Percentiles rank a stretch among this genome's conserved stretches.
Evolutionary conservation across 176 grass and related monocot genomes (phyloP).

Genomic region (Oryza australiensis): DNA sequence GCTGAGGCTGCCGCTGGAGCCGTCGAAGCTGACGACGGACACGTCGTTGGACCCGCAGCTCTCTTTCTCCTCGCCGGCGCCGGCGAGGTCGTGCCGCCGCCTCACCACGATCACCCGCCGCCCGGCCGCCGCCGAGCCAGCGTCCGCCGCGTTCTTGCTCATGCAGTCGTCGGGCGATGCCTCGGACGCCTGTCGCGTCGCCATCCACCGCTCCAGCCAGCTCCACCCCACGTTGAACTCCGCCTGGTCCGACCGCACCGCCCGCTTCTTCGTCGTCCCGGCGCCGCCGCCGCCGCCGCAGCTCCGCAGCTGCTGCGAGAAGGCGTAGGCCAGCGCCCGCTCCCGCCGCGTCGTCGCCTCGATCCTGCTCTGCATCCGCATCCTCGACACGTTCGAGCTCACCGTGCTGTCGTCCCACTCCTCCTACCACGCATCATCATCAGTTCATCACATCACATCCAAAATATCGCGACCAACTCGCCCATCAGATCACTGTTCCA

Average conservation of each 20-base stretch:
- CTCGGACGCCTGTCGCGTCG: slow-evolving; percentile 57
- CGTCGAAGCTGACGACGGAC: slow-evolving; percentile 81
- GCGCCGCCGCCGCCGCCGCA: slow-evolving; percentile 12
- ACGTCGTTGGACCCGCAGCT: slow-evolving; percentile 96
- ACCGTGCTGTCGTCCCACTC: slow-evolving; percentile 99
- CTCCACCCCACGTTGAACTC: slow-evolving; percentile 88
- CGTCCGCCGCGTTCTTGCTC: slow-evolving; percentile 55
- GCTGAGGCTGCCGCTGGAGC: slow-evolving; percentile 41
- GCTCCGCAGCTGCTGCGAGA: slow-evolving; percentile 93
- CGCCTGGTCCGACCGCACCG: slow-evolving; percentile 43
- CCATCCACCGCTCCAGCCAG: slow-evolving; percentile 99
- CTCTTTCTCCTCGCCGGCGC: slow-evolving; percentile 70
- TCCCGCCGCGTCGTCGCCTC: slow-evolving; percentile 89
- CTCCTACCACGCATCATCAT: slow-evolving; percentile 46
- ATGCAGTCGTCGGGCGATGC: slow-evolving; percentile 53
- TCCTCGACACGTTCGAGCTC: slow-evolving; percentile 74
- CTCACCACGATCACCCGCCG: slow-evolving; percentile 56
- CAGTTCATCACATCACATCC: not conserved
- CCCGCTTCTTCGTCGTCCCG: slow-evolving; percentile 56
- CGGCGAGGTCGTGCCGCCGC: slow-evolving; percentile 54
- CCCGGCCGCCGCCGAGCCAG: slow-evolving; percentile 27
- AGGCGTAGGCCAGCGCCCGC: slow-evolving; percentile 88
- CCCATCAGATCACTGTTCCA: not conserved
- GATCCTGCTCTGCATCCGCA: slow-evolving; percentile 76
- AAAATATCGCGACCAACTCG: not conserved